Evolutionary conservation across 2,329 filamentous ascomycete genomes (phyloP).

Genomic region (Pseudogymnoascus sp.): DNA sequence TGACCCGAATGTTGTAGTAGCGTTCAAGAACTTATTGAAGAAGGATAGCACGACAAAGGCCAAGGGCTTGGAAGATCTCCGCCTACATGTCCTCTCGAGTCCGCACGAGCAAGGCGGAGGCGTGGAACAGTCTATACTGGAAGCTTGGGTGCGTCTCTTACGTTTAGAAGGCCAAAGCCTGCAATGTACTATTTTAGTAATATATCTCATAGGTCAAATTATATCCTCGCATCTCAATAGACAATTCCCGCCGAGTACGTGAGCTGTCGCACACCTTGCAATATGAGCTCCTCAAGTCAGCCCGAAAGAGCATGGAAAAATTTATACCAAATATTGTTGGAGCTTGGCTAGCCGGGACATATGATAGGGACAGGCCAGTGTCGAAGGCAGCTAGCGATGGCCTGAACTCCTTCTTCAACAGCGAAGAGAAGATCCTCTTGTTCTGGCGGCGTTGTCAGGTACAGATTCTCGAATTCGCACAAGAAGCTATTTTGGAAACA

Average conservation of each 20-base stretch:
- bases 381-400: constrained; percentile 71
- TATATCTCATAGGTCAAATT: constrained; percentile 59
- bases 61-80: constrained; percentile 81
- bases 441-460: constrained; percentile 78
- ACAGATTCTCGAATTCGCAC: constrained; percentile 75
- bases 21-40: constrained; percentile 88
- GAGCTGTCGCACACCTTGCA: constrained; percentile 77
- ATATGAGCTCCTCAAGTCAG: constrained; percentile 50
- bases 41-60: constrained; percentile 88
- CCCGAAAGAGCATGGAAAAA: constrained; percentile 76
- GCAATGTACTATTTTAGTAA: constrained; percentile 31
- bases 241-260: constrained; percentile 78
- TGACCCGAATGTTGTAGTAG: constrained; percentile 74
- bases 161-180: constrained; percentile 9
- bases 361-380: constrained; percentile 75
- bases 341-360: constrained; percentile 84
- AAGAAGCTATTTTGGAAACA: constrained; percentile 73
- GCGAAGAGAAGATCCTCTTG: constrained; percentile 66
- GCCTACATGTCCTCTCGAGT: constrained; percentile 52
- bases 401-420: constrained; percentile 66
- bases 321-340: constrained; percentile 71
- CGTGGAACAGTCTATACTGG: constrained; percentile 73
- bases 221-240: constrained; percentile 84
- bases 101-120: constrained; percentile 49
- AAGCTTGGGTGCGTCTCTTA: constrained; percentile 67